Conservation (phyloP, 345 rosid species). For the Iberis pinnata region DNA sequence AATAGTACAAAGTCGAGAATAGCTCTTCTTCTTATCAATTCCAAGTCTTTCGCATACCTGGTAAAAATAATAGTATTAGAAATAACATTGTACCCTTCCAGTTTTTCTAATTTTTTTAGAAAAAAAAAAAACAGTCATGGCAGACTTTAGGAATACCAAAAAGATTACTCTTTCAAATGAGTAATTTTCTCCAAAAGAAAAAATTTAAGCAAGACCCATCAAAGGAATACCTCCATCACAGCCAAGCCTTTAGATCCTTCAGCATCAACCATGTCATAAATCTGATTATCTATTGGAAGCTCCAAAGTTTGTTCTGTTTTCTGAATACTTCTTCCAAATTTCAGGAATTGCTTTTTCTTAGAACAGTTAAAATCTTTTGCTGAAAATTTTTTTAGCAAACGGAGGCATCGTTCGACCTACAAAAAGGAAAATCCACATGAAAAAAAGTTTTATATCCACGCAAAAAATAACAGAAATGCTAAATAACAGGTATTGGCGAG, state of each 20-base stretch:
- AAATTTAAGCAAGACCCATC: slow-evolving; percentile 4
- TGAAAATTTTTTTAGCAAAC: slow-evolving; percentile 46
- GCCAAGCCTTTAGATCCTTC: slow-evolving; percentile 64
- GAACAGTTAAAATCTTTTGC: slow-evolving; percentile 35
- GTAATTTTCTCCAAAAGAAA: slow-evolving; percentile 5
- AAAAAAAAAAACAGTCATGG: not conserved
- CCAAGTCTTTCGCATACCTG: slow-evolving; percentile 84
- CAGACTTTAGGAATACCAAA: slow-evolving; percentile 2
- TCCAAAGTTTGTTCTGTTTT: slow-evolving; percentile 65
- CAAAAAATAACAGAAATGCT: slow-evolving; percentile 1
- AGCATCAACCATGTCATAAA: slow-evolving; percentile 78
- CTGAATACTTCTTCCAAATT: slow-evolving; percentile 60
- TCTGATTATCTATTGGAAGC: slow-evolving; percentile 76
- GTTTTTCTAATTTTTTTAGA: not conserved
- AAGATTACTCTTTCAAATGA: slow-evolving; percentile 6
- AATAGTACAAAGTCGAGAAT: slow-evolving; percentile 59
- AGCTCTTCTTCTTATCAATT: slow-evolving; percentile 69
- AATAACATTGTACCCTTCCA: slow-evolving; percentile 4
- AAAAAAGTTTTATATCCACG: slow-evolving; percentile 1
- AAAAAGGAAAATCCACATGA: slow-evolving; percentile 18
- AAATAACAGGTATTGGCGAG: not conserved
- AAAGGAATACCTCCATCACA: slow-evolving; percentile 55
- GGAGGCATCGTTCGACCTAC: slow-evolving; percentile 63
- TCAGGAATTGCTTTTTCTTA: slow-evolving; percentile 37
- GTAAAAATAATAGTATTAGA: slow-evolving; percentile 18